Evolutionary conservation across 106 monocot genomes (phyloP), one percentile per base, ranked within the genome.

Genomic region (Platanthera zijinensis): DNA sequence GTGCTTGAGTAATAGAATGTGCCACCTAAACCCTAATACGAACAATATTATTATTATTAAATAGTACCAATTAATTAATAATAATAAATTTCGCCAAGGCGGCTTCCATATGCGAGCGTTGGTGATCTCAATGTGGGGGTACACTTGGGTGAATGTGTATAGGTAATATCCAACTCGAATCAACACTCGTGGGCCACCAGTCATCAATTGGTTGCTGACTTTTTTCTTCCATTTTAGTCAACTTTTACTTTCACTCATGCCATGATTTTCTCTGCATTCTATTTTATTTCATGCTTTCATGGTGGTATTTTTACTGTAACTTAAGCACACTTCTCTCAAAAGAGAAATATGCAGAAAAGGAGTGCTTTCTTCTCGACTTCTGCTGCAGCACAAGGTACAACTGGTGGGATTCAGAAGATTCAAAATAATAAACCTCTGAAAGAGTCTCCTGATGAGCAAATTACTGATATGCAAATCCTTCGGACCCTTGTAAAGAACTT

Each of bases 331-430:
- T 70, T 51, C 12, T 32, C 52, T 52, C 62, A 48, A 63, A 76
- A 90, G 90, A 76, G 80, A 30, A 63, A 78, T 78, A 81, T 85
- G 57, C 77, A 83, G 14, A 84, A 64, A 72, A 78, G 77, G 2
- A 71, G 86, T 81, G 87, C 92, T 32, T 82, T 84, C 7, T 82
- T 92, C 74, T 95, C 95, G 6, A 88, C 92, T 50, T 90, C 95
- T 17, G 69, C 89, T 61, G 76, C 80, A 61, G 45, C 57, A 70
- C 13, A 49, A 66, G 73, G 63, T 45, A 57, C 80, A 52, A 39
- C 47, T 49, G 73, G 75, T 69, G 88, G 77, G 83, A 49, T 69
- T 78, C 74, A 73, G n/a, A 84, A 84, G 69, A 30, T 69, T 17
- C 71, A 83, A 71, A 88, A 80, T 77, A 78, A 79, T 17, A 48